Evolutionary conservation across 2,329 filamentous ascomycete species (phyloP).

Genomic region (Didymosphaeria variabile): DNA sequence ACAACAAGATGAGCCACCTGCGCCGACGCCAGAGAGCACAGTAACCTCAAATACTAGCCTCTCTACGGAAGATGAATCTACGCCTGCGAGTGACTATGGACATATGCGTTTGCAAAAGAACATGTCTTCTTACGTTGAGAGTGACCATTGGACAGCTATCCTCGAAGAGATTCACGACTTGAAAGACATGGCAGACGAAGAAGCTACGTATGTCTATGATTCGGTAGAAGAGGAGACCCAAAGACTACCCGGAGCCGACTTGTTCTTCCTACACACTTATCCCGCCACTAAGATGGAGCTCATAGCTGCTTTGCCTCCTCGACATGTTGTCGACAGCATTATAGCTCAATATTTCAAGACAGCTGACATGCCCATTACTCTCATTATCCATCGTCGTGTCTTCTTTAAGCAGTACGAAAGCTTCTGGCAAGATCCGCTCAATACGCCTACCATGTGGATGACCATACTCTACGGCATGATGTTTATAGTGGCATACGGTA

Average conservation of each 20-base stretch:
- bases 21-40: neutral
- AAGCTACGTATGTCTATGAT: slow-evolving; percentile 7
- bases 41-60: neutral
- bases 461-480: slow-evolving; percentile 16
- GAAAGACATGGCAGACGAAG: slow-evolving; percentile 39
- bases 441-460: slow-evolving; percentile 14
- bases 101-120: slow-evolving; percentile 7
- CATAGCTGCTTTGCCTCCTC: slow-evolving; percentile 22
- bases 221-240: neutral
- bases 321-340: slow-evolving; percentile 21
- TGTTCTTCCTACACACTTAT: slow-evolving; percentile 4
- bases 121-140: slow-evolving; percentile 18
- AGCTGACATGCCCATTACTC: slow-evolving; percentile 15
- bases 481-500: slow-evolving; percentile 6
- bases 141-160: slow-evolving; percentile 30
- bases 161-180: slow-evolving; percentile 29
- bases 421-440: slow-evolving; percentile 14
- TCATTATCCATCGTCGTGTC: slow-evolving; percentile 14
- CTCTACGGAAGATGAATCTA: neutral
- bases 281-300: slow-evolving; percentile 20
- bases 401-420: slow-evolving; percentile 16
- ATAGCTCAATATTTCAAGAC: slow-evolving; percentile 36
- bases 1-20: neutral
- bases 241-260: slow-evolving; percentile 2
- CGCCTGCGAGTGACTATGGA: neutral